phyloP scores from a whole-genome alignment of 805 yeast genomes.

The Yamadazyma endophytica region DNA sequence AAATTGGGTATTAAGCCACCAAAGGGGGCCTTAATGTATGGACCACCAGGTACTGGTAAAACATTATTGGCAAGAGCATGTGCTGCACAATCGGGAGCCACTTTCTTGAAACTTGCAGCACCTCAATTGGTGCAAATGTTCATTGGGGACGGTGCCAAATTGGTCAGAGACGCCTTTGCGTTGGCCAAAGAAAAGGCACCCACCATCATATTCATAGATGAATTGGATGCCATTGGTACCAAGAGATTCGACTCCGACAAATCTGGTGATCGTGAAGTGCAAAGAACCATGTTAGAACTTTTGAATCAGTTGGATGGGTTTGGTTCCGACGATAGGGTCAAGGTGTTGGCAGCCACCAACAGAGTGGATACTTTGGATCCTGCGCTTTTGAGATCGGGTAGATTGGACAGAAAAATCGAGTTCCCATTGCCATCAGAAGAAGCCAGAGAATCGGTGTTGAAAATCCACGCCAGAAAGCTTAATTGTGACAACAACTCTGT shows the following conservation, averaged over 20 bases:
- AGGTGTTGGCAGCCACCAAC: constrained; percentile 96
- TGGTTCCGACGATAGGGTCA: constrained; percentile 94
- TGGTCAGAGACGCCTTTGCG: constrained; percentile 44
- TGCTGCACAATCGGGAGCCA: constrained; percentile 46
- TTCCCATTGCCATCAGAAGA: constrained; percentile 98
- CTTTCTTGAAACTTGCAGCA: constrained; percentile 42
- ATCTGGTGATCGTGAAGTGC: constrained; percentile 45
- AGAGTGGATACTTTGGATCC: constrained; percentile 98
- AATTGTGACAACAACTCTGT: constrained; percentile 80
- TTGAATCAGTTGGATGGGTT: constrained; percentile 76
- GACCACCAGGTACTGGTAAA: constrained; percentile 48
- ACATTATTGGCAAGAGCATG: constrained; percentile 46
- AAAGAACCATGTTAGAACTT: constrained; percentile 47
- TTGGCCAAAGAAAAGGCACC: constrained; percentile 46
- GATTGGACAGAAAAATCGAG: constrained; percentile 96
- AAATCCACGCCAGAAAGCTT: constrained; percentile 96
- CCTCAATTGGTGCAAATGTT: constrained; percentile 46
- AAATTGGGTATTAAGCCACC: constrained; percentile 80
- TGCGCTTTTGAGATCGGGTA: constrained; percentile 95
- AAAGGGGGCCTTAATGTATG: constrained; percentile 45
- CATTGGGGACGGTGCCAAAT: constrained; percentile 45
- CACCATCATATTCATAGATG: constrained; percentile 43
- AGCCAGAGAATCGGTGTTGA: constrained; percentile 93
- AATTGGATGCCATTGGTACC: constrained; percentile 45
- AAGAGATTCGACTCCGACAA: constrained; percentile 43